These are phyloP conservation scores for Leptomonas seymouri DNA, from an alignment of 208 protist genomes.

Conservation along the genomic window DNA sequence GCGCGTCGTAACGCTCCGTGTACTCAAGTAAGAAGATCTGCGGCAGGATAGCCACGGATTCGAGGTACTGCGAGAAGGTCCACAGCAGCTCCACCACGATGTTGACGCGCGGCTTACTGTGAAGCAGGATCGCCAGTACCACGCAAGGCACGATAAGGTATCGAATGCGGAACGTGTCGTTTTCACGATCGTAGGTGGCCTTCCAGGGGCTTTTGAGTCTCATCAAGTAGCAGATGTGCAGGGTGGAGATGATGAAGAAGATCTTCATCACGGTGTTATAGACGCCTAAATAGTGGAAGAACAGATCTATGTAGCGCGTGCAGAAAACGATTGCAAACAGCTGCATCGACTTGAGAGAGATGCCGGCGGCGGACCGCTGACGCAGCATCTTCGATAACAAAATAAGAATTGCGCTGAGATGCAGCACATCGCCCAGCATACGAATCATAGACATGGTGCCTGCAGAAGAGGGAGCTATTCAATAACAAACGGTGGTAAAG, in stretches of 20 bases:
- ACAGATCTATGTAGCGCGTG: constrained; percentile 95
- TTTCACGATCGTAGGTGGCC: constrained; percentile 88
- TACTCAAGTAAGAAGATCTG: constrained; percentile 97
- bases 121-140: constrained; percentile 78
- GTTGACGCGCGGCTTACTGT: constrained; percentile 36
- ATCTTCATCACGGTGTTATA: constrained; percentile 97
- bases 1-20: constrained; percentile 92
- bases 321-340: constrained; percentile 94
- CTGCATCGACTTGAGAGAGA: constrained; percentile 96
- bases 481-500: background rate
- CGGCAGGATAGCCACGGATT: constrained; percentile 96
- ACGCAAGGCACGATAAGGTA: constrained; percentile 87
- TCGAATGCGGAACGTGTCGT: constrained; percentile 90
- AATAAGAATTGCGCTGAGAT: constrained; percentile 92
- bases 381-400: constrained; percentile 94
- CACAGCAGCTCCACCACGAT: constrained; percentile 88
- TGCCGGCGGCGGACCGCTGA: constrained; percentile 82
- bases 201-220: constrained; percentile 89
- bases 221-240: constrained; percentile 95
- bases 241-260: constrained; percentile 89
- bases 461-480: background rate
- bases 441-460: constrained; percentile 89
- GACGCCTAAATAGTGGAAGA: constrained; percentile 72
- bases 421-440: constrained; percentile 91
- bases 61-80: constrained; percentile 96